These are phyloP conservation scores for Lathyrus tuberosus DNA, from an alignment of 306 rosid genomes.

Conservation along the genomic window DNA sequence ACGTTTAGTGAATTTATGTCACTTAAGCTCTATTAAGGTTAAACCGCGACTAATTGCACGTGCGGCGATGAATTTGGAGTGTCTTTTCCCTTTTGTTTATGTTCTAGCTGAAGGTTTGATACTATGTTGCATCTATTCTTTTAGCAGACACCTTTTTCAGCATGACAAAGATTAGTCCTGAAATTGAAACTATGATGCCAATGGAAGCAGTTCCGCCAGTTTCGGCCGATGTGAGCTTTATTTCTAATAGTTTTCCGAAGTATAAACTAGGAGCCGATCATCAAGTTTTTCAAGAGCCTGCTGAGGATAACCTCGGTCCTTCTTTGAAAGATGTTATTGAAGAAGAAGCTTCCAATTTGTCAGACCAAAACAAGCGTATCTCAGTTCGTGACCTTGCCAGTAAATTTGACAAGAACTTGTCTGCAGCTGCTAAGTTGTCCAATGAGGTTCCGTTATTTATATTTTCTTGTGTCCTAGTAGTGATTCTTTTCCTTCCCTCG, in stretches of 20 bases:
- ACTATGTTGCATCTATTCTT: constrained; percentile 34
- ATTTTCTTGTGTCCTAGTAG: constrained; percentile 25
- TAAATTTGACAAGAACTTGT: constrained; percentile 93
- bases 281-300: constrained; percentile 79
- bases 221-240: constrained; percentile 93
- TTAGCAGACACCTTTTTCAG: constrained; percentile 45
- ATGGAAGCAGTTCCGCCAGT: constrained; percentile 67
- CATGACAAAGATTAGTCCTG: constrained; percentile 93
- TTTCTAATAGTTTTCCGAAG: constrained; percentile 69
- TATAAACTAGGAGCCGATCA: constrained; percentile 79
- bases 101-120: constrained; percentile 25
- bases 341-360: constrained; percentile 70
- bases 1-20: constrained; percentile 14
- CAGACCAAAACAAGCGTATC: constrained; percentile 90
- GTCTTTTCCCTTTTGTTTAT: constrained; percentile 20
- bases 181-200: constrained; percentile 58
- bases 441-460: constrained; percentile 66
- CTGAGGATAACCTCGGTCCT: constrained; percentile 70
- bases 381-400: constrained; percentile 97
- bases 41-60: too few relatives aligned
- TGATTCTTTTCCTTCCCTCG: constrained; percentile 19
- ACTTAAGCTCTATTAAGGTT: constrained; percentile 18
- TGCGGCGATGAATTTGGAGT: constrained; percentile 22
- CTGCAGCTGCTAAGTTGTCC: constrained; percentile 90
- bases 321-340: constrained; percentile 77